Evolutionary conservation across 2,329 filamentous ascomycete genomes (phyloP), one percentile per base, ranked within the genome.

Genomic region (Colletotrichum musae): DNA sequence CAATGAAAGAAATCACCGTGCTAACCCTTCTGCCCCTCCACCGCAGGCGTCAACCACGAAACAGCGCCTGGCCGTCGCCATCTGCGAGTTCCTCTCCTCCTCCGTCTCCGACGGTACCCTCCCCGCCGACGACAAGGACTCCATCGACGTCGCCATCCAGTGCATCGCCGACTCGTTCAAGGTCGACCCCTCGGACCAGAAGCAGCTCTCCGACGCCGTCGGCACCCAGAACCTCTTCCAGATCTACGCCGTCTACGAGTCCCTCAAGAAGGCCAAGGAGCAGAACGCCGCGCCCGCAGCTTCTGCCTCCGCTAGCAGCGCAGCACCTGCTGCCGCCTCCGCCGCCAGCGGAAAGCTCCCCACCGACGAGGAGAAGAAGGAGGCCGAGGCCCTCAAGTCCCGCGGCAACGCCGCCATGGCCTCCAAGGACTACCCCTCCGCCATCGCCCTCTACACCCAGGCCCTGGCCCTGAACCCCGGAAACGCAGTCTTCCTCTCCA

Each of bases 181-280:
- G 82, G 93, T 99, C 77, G 94, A 98, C 82, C 89, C 94, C n/a
- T 84, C 87, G 72, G 91, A 97, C 82, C 86, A 90, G 76, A 85
- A 88, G 64, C 91, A 94, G 75, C 85, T 95, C 75, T 85, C 89
- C 73, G 89, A 93, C 74, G 94, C 95, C 74, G 86, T 97, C 73
- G 95, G 94, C 77, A 89, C 91, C 73, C 94, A 98, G 85, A 95
- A 92, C 79, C 91, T 99, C 71, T 87, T 94, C 71, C 91, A 92
- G 81, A 97, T 99, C 84, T 99, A 97, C 87, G 91, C 91, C 78
- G 94, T 98, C 73, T 98, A 98, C 83, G 96, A 99, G 85, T 97
- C 97, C 83, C 89, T 98, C 73, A 95, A 95, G 84, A 88, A 89
- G 69, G 80, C 80, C 47, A 73, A 79, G 39, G 58, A 56, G 26